Conservation (phyloP, 306 rosid species). For the Vigna reflexopilosa region DNA sequence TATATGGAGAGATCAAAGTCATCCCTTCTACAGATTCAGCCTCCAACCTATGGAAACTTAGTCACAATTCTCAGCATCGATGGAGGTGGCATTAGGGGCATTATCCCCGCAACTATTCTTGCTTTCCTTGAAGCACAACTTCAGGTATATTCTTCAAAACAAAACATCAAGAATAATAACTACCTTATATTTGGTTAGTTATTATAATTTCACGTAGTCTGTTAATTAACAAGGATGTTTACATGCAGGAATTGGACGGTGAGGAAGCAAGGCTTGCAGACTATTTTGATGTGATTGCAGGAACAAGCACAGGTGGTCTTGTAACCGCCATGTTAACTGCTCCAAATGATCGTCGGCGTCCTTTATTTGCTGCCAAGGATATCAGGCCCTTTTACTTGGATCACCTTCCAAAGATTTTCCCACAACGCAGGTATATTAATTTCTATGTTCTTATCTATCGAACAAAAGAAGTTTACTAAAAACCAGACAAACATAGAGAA, state of each 20-base stretch:
- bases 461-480: neutral
- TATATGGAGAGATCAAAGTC: conserved; percentile 47
- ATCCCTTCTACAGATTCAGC: conserved; percentile 46
- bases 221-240: neutral
- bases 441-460: neutral
- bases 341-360: conserved; percentile 60
- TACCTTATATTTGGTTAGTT: too few species aligned
- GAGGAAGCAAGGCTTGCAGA: conserved; percentile 75
- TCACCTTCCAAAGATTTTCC: conserved; percentile 64
- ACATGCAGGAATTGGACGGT: conserved; percentile 62
- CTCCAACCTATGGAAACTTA: conserved; percentile 69
- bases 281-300: conserved; percentile 72
- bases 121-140: conserved; percentile 67
- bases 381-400: conserved; percentile 60
- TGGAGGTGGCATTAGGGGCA: conserved; percentile 86
- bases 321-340: conserved; percentile 68
- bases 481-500: neutral
- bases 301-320: conserved; percentile 79
- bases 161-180: neutral
- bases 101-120: conserved; percentile 72
- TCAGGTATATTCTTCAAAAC: conserved; percentile 49
- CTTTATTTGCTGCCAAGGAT: conserved; percentile 65
- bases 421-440: conserved; percentile 44
- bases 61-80: conserved; percentile 81
- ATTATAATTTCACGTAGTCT: neutral